Base-by-base conservation (phyloP, 805 yeast species). In the Suhomyces faveliae region DNA sequence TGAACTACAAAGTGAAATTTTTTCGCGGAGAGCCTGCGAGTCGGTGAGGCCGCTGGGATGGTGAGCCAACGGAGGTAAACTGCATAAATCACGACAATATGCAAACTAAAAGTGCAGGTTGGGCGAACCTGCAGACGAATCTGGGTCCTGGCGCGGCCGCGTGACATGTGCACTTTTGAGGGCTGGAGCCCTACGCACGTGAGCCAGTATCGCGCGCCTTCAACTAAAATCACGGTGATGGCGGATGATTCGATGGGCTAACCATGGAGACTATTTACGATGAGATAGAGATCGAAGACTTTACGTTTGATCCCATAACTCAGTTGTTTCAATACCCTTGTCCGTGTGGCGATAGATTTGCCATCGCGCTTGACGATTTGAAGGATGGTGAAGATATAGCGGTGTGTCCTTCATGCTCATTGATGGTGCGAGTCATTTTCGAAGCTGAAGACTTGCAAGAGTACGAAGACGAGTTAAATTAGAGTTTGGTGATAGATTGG, bases 261-360 rank as follows among this genome's bases (percentile, higher is more conserved):
- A 42, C 17, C 15, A 79, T 83, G 75, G 84, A 84, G 54, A 72
- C 83, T 1, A 78, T 84, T 27, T 94, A 94, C 68, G 99, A 94
- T 67, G 95, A 94, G 64, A 84, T 94, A 48, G 99, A 94, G 73
- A 94, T 94, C 45, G 99, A 94, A 67, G 99, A 94, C 65, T 91
- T 94, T 83, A 84, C 90, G 2, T 94, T 81, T 63, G 97, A 94
- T 64, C 81, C 91, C 2, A 74, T 72, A n/a, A 81, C 87, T 11
- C 90, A 87, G 64, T 68, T 89, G 21, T 89, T 91, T 68, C 86
- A 89, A 43, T 92, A 91, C 60, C 99, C 99, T 3, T 94, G 99
- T 74, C 99, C 99, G 1, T 94, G 99, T 67, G 99, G 99, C 8
- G 99, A 94, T 66, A 77, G 83, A 60, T 94, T 94, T 68, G 96